These are phyloP conservation scores for Phylloporus sp. DNA, from an alignment of 768 basidiomycete genomes.

Conservation along the genomic window DNA sequence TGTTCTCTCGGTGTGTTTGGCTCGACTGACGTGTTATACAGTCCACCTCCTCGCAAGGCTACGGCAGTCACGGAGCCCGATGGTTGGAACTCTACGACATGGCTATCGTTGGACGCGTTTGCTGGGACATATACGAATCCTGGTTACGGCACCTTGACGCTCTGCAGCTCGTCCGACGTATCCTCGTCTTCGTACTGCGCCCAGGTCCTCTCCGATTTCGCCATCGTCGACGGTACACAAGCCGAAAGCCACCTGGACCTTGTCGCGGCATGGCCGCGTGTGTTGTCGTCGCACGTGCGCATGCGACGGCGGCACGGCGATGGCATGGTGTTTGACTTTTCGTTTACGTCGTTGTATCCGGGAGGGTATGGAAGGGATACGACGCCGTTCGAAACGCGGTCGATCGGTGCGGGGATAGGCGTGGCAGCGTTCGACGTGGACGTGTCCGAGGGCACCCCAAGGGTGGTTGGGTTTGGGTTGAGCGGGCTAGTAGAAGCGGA, in stretches of 20 bases:
- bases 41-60: background rate
- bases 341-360: constrained; percentile 30
- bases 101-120: constrained; percentile 23
- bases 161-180: constrained; percentile 29
- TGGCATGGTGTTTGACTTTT: constrained; percentile 18
- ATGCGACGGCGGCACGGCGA: constrained; percentile 17
- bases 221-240: constrained; percentile 19
- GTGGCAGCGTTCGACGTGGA: constrained; percentile 23
- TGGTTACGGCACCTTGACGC: constrained; percentile 35
- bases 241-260: constrained; percentile 18
- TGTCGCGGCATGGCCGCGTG: constrained; percentile 30
- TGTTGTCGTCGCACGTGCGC: constrained; percentile 38
- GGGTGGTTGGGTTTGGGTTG: constrained; percentile 29
- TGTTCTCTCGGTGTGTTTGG: background rate
- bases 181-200: constrained; percentile 24
- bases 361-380: constrained; percentile 35
- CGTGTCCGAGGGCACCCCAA: too few species aligned
- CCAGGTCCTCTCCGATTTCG: constrained; percentile 26
- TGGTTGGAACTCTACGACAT: background rate
- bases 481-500: constrained; percentile 12
- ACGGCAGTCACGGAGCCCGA: background rate
- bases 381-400: constrained; percentile 28
- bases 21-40: background rate
- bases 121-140: constrained; percentile 35
- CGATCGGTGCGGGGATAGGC: background rate